Evolutionary conservation across 169 alveolate species (phyloP), one percentile per base, ranked within the genome.

Genomic region (Cyclospora cayetanensis): DNA sequence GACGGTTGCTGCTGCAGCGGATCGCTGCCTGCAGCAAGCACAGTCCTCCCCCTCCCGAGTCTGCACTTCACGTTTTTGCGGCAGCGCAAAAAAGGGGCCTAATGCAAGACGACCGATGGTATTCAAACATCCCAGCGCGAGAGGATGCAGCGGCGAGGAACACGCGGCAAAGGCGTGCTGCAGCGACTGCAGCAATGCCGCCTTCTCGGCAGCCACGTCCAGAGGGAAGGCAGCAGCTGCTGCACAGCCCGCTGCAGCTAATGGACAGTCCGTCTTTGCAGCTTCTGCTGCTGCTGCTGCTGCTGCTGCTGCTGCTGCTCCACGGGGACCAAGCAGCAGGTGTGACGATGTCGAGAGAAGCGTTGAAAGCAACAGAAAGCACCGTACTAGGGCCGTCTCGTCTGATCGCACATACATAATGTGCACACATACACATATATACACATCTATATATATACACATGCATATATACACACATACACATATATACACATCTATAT

Each of bases 281-380:
- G 79, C 79, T 0, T 7, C 34, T 5, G 79, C 79, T 0, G 41
- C 34, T 5, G 79, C 79, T 27, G 79, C 25, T 7, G 79, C 79
- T 66, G 35, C 43, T 66, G 79, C 41, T 66, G 79, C 79, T 66
- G 83, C 83, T 70, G 83, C 83, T 37, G 83, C 41, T n/a, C 83
- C 83, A 9, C 83, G 83, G 31, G 50, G 2, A 12, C 83, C 83
- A 50, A 70, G 46, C 1, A 70, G 22, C 53, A 70, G 15, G 53
- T 70, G 83, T 0, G 83, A 31, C 3, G 83, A 7, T 15, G 83
- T 34, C 27, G 83, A 70, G 12, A 70, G 46, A n/a, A 70, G 9
- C 18, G 83, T 70, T 37, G 83, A 11, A 4, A 70, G 83, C 15
- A 70, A 25, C 83, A 70, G 37, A 1, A 70, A 70, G 53, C 83